A percentile compares a stretch with the other conserved stretches of the same genome.
Evolutionary conservation across 2,329 filamentous ascomycete species (phyloP).

Genomic region (Fusarium equiseti): DNA sequence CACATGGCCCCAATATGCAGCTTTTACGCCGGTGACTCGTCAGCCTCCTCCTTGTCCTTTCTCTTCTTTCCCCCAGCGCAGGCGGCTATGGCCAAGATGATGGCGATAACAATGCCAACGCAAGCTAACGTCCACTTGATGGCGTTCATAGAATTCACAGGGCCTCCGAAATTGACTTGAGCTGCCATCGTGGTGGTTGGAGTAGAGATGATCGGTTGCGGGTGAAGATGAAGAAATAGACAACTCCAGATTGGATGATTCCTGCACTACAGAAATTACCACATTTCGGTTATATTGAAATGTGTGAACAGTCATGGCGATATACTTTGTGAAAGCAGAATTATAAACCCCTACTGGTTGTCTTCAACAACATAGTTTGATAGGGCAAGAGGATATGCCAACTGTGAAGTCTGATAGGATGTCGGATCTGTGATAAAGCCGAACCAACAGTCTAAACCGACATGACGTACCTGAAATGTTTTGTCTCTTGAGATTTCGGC

Average conservation of each 20-base stretch:
- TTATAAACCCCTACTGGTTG: no score
- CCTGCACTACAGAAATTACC: no score
- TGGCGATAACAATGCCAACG: not conserved
- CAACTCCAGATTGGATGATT: not conserved
- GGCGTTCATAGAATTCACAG: not conserved
- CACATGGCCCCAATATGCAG: no score
- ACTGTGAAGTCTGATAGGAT: not conserved
- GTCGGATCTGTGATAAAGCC: no score
- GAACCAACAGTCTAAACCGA: no score
- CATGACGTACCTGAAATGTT: no score
- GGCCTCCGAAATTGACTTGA: not conserved
- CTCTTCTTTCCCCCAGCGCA: not conserved
- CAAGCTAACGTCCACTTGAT: not conserved
- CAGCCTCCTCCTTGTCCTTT: not conserved
- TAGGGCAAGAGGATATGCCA: rapidly evolving
- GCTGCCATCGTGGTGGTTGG: not conserved
- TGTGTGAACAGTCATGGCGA: no score
- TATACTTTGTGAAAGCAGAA: no score
- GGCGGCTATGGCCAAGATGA: not conserved
- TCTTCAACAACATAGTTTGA: not conserved
- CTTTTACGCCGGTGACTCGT: no score
- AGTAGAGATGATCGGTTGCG: not conserved
- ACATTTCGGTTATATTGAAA: no score
- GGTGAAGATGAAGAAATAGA: no score
- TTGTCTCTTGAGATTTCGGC: no score